Conservation (phyloP, 345 rosid genomes). For the Populus euphratica region DNA sequence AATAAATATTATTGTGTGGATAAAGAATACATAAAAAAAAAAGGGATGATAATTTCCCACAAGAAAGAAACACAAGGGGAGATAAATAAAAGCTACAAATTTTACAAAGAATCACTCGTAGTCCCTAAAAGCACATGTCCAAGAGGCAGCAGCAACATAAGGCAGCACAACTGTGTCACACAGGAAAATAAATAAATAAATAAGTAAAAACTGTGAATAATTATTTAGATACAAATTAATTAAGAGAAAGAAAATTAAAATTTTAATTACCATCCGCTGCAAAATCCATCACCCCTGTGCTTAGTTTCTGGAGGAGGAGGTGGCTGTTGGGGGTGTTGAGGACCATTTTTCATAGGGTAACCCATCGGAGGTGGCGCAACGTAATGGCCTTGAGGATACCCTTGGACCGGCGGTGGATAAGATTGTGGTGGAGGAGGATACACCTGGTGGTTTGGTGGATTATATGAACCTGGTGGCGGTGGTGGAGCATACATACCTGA, state of each 20-base stretch:
- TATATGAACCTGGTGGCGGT: background rate
- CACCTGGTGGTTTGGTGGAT: background rate
- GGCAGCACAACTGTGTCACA: conserved; percentile 21
- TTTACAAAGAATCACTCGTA: background rate
- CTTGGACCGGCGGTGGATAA: conserved; percentile 3
- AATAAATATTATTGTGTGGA: background rate
- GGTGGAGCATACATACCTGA: conserved; percentile 2
- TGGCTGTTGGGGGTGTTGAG: background rate
- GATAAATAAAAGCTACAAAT: background rate
- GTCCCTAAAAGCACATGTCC: conserved; percentile 20
- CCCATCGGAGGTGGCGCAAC: conserved; percentile 24
- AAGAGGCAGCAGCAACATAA: conserved; percentile 27
- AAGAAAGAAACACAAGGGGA: background rate
- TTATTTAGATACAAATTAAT: background rate
- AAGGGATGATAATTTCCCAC: background rate
- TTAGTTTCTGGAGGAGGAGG: background rate
- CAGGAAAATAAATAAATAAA: background rate
- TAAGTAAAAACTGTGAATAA: background rate
- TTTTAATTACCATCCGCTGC: conserved; percentile 11
- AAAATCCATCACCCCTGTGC: conserved; percentile 8
- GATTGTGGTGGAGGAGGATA: background rate
- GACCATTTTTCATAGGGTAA: conserved; percentile 18
- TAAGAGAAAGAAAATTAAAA: too few relatives aligned
- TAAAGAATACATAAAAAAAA: background rate
- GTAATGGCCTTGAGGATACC: conserved; percentile 5